These are phyloP conservation scores for Brassica cretica DNA, from an alignment of 345 rosid genomes.

Conservation along the genomic window DNA sequence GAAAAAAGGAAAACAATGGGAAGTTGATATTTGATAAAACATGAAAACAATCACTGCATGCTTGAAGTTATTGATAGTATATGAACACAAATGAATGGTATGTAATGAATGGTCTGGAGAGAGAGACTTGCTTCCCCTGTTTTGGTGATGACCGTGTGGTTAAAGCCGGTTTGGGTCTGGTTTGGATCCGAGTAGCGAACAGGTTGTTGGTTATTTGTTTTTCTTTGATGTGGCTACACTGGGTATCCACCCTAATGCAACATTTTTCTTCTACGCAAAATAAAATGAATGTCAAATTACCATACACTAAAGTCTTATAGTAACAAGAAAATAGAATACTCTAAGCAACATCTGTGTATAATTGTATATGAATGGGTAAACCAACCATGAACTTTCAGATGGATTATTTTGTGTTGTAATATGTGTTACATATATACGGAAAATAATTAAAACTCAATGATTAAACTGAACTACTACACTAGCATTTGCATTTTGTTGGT, in stretches of 20 bases:
- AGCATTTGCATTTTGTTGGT: not conserved
- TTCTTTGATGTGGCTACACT: constrained; percentile 15
- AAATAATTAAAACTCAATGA: too few relatives aligned
- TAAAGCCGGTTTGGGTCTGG: constrained; percentile 28
- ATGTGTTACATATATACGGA: too few relatives aligned
- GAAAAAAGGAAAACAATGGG: constrained; percentile 18
- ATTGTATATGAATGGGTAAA: too few relatives aligned
- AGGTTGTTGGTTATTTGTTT: constrained; percentile 31
- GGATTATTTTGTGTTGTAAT: not conserved
- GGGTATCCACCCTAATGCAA: constrained; percentile 29
- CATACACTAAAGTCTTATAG: not conserved
- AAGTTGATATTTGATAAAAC: constrained; percentile 35
- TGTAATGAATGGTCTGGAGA: constrained; percentile 38
- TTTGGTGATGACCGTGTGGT: constrained; percentile 16
- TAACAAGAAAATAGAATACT: not conserved
- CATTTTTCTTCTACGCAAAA: not conserved
- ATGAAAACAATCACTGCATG: constrained; percentile 37
- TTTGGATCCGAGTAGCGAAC: not conserved
- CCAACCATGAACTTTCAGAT: not conserved
- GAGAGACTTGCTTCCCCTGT: constrained; percentile 21
- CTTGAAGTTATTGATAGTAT: constrained; percentile 42
- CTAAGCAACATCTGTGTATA: not conserved
- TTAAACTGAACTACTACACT: not conserved
- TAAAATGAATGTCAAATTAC: not conserved
- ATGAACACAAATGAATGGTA: constrained; percentile 21